These are phyloP conservation scores for Globisporangium camurandrum DNA, from an alignment of 352 stramenopile species.

Conservation along the genomic window DNA sequence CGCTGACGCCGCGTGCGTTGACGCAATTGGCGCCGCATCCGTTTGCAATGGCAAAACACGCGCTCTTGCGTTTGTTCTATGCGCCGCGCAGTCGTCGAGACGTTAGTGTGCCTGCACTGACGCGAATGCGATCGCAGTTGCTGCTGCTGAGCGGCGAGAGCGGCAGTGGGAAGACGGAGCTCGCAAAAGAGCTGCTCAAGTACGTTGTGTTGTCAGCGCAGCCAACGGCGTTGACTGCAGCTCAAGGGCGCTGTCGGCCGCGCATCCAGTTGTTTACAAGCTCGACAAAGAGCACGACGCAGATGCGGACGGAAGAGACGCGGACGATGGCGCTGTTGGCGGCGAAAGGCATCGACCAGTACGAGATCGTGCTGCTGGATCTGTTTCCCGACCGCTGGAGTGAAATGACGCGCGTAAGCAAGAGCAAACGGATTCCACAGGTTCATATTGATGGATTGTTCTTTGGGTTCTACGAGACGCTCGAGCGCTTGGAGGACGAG, in stretches of 20 bases:
- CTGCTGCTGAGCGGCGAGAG: conserved; percentile 60
- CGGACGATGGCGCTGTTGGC: conserved; percentile 69
- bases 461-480: conserved; percentile 75
- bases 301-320: conserved; percentile 74
- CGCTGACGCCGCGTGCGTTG: conserved; percentile 31
- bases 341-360: conserved; percentile 51
- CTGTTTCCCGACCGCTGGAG: conserved; percentile 50
- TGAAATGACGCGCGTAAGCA: conserved; percentile 61
- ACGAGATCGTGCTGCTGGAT: conserved; percentile 69
- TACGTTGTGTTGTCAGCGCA: conserved; percentile 57
- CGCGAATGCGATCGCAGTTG: conserved; percentile 13
- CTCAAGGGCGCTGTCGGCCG: conserved; percentile 11
- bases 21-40: conserved; percentile 46
- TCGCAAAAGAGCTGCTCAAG: conserved; percentile 74
- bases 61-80: conserved; percentile 38
- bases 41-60: conserved; percentile 69
- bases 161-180: conserved; percentile 68
- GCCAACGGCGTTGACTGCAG: conserved; percentile 17
- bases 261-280: conserved; percentile 69
- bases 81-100: conserved; percentile 1
- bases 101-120: neutral
- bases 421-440: conserved; percentile 64
- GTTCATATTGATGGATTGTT: conserved; percentile 64
- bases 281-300: conserved; percentile 76
- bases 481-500: conserved; percentile 70